Conservation (phyloP, 768 basidiomycete species). For the Suillus plorans region DNA sequence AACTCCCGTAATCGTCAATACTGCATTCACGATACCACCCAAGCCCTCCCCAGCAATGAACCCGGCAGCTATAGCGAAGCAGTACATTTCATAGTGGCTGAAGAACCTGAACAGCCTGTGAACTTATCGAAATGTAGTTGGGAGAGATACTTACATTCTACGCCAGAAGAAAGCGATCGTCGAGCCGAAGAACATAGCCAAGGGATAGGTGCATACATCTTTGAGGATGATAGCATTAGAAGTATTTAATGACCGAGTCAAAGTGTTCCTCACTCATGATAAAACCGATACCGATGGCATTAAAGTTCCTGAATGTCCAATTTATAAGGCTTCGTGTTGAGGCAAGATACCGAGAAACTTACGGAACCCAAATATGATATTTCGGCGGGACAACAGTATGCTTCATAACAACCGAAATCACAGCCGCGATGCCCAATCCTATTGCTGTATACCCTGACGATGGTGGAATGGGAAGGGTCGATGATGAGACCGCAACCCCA, state of each 20-base stretch:
- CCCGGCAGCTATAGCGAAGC: conserved; percentile 38
- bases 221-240: not conserved
- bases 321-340: not conserved
- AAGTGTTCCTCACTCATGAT: conserved; percentile 5
- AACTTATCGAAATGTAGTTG: not conserved
- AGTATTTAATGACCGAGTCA: no score
- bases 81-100: conserved; percentile 21
- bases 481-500: conserved; percentile 19
- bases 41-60: conserved; percentile 42
- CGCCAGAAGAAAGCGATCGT: conserved; percentile 24
- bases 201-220: conserved; percentile 23
- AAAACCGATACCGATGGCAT: conserved; percentile 26
- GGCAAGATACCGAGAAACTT: not conserved
- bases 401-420: conserved; percentile 45
- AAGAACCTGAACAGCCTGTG: conserved; percentile 4
- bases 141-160: not conserved
- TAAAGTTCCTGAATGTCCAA: conserved; percentile 19
- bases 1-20: conserved; percentile 30
- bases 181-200: conserved; percentile 26
- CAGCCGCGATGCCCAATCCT: conserved; percentile 45
- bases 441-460: conserved; percentile 62
- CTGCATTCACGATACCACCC: conserved; percentile 34
- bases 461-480: conserved; percentile 40
- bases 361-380: conserved; percentile 23
- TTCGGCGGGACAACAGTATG: conserved; percentile 21